Conservation (phyloP, 1,284 basidiomycete genomes). For the Sporisorium graminicola region DNA sequence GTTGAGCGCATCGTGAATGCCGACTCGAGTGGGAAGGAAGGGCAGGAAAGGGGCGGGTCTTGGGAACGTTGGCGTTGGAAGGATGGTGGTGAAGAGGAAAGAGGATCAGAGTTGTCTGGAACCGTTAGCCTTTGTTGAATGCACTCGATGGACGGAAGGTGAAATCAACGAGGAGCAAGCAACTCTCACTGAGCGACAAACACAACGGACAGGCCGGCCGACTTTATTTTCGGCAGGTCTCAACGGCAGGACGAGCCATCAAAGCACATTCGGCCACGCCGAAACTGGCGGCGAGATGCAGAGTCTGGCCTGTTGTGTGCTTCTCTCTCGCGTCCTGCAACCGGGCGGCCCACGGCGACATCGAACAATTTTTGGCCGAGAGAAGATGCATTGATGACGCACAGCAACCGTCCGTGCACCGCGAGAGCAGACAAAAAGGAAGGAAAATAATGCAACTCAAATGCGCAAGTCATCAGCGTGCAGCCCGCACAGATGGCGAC, state of each 20-base stretch:
- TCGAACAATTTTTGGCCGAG: not conserved
- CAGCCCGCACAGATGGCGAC: no score
- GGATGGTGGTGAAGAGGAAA: conserved; percentile 3
- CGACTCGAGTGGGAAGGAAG: not conserved
- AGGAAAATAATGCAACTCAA: no score
- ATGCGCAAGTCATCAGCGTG: not conserved
- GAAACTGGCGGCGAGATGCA: not conserved
- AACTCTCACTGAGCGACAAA: no score
- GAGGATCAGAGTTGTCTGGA: not conserved
- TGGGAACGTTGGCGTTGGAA: conserved; percentile 1
- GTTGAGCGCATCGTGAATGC: conserved; percentile 42
- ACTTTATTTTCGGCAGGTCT: not conserved
- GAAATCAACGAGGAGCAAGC: not conserved
- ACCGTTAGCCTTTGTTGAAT: not conserved
- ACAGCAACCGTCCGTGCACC: conserved; percentile 8
- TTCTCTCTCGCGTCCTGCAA: no score
- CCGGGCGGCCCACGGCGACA: no score
- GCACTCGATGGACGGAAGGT: not conserved
- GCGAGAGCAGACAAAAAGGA: not conserved
- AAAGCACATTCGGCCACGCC: no score
- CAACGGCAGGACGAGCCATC: not conserved
- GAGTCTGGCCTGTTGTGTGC: no score
- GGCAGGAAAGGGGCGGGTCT: not conserved
- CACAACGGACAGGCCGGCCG: no score
- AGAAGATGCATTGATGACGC: conserved; percentile 6